Evolutionary conservation across 306 rosid genomes (phyloP).

Genomic region (Rosa lucieae): DNA sequence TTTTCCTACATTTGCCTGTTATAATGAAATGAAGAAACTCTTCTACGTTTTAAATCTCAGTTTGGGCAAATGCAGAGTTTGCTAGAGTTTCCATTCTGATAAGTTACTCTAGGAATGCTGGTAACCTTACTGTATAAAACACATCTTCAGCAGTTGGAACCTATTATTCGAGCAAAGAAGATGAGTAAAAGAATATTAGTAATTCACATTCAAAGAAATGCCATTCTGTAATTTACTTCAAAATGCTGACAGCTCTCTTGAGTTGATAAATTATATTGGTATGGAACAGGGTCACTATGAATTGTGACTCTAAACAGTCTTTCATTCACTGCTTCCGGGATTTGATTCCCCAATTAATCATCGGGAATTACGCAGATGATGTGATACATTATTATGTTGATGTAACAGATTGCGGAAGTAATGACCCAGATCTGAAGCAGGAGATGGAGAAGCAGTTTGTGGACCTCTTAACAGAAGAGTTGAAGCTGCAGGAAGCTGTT

Average conservation of each 20-base stretch:
- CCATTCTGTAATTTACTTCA: background rate
- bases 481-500: slow-evolving; percentile 87
- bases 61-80: background rate
- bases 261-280: background rate
- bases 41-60: background rate
- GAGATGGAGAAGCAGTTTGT: slow-evolving; percentile 98
- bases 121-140: background rate
- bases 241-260: background rate
- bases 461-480: slow-evolving; percentile 85
- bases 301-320: background rate
- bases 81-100: background rate
- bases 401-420: slow-evolving; percentile 78
- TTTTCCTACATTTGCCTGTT: background rate
- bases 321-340: background rate
- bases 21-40: background rate
- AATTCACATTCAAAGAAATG: background rate
- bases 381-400: slow-evolving; percentile 20
- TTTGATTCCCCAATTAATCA: slow-evolving; percentile 7
- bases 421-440: slow-evolving; percentile 83
- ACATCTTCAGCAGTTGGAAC: background rate
- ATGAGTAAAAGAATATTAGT: background rate
- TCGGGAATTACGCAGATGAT: background rate
- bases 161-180: background rate
- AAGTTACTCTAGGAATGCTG: background rate
- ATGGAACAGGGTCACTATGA: background rate